These are phyloP conservation scores for Schizophyllum amplum DNA, from an alignment of 1,284 basidiomycete species.

Conservation along the genomic window DNA sequence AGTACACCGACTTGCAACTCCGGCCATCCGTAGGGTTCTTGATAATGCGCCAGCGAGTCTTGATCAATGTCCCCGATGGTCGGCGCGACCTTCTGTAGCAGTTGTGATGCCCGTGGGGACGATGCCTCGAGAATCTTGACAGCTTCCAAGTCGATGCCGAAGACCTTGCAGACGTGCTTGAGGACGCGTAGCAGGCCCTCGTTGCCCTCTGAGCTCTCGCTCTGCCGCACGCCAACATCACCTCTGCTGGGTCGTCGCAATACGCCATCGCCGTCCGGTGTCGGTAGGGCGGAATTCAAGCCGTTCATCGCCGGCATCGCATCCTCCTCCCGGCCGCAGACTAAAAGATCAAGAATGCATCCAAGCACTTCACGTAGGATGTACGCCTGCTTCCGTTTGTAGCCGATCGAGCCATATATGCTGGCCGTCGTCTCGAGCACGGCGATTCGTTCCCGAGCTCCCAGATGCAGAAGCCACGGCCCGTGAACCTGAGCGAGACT, in stretches of 20 bases:
- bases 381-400: constrained; percentile 79
- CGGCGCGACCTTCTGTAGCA: constrained; percentile 11
- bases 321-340: constrained; percentile 68
- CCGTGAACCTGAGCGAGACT: constrained; percentile 67
- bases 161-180: constrained; percentile 64
- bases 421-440: constrained; percentile 65
- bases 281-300: background rate
- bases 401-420: constrained; percentile 71
- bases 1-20: constrained; percentile 88
- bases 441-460: constrained; percentile 64
- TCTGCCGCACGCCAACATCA: constrained; percentile 59
- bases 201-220: constrained; percentile 72
- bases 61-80: constrained; percentile 28
- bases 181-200: constrained; percentile 67
- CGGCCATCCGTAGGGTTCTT: constrained; percentile 80
- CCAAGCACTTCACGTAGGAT: constrained; percentile 79
- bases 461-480: constrained; percentile 79
- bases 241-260: constrained; percentile 24
- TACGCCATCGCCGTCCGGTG: background rate
- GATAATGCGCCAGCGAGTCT: constrained; percentile 20
- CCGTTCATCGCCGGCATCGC: constrained; percentile 9
- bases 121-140: constrained; percentile 40
- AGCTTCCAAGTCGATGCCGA: constrained; percentile 72
- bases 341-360: constrained; percentile 71
- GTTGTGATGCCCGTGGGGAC: constrained; percentile 11